Percentiles rank a stretch among this genome's conserved stretches.
Evolutionary conservation across 768 basidiomycete species (phyloP).

Genomic region (Rhodocollybia butyracea): DNA sequence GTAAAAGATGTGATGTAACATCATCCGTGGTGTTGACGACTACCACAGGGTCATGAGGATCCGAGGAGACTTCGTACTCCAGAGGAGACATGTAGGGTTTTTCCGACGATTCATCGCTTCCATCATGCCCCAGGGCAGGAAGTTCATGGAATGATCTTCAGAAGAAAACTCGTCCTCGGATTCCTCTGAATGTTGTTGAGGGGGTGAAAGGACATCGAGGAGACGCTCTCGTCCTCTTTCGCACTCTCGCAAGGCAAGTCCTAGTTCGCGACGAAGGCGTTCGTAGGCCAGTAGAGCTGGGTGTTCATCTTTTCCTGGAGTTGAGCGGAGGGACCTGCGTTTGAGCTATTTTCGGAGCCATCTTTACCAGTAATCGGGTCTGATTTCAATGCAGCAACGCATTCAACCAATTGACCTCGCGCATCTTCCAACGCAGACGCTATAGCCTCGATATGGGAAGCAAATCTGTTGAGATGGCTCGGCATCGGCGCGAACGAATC

Average conservation of each 20-base stretch:
- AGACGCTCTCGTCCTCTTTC: slow-evolving; percentile 73
- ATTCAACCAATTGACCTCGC: slow-evolving; percentile 59
- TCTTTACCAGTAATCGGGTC: not conserved
- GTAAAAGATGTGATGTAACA: slow-evolving; percentile 51
- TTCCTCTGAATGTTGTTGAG: slow-evolving; percentile 14
- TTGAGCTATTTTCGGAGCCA: slow-evolving; percentile 23
- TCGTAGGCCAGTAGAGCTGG: slow-evolving; percentile 72
- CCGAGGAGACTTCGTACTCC: slow-evolving; percentile 21
- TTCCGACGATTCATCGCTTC: slow-evolving; percentile 44
- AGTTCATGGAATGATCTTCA: slow-evolving; percentile 41
- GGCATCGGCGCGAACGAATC: slow-evolving; percentile 74
- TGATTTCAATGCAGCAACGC: slow-evolving; percentile 50
- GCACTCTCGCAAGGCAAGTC: slow-evolving; percentile 75
- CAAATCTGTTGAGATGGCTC: slow-evolving; percentile 64
- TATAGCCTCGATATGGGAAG: slow-evolving; percentile 70
- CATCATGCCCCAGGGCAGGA: slow-evolving; percentile 54
- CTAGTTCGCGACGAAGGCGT: slow-evolving; percentile 69
- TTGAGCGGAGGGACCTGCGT: slow-evolving; percentile 4
- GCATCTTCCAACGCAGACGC: slow-evolving; percentile 69
- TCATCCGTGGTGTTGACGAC: slow-evolving; percentile 44
- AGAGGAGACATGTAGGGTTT: slow-evolving; percentile 40
- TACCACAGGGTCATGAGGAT: slow-evolving; percentile 18
- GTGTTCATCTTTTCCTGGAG: slow-evolving; percentile 29
- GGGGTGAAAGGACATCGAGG: slow-evolving; percentile 52
- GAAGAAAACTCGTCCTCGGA: slow-evolving; percentile 18